Percentiles rank a stretch among this genome's conserved stretches.
Conservation (phyloP, 2,329 filamentous ascomycete species). For the Penicillium sp. region DNA sequence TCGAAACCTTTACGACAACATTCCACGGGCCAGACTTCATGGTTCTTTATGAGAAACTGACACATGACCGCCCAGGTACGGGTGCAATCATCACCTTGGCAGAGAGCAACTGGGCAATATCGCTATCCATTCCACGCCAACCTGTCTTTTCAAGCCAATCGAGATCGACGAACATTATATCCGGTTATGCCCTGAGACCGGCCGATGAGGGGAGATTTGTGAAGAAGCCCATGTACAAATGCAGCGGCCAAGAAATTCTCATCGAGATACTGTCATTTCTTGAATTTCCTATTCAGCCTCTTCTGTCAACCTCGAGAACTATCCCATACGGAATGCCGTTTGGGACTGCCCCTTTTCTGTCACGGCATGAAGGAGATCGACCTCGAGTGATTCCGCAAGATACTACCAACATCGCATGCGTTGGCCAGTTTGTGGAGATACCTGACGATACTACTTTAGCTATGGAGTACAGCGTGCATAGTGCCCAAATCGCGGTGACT, state of each 20-base stretch:
- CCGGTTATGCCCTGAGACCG: background rate
- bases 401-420: background rate
- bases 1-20: background rate
- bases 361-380: background rate
- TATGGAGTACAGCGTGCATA: background rate
- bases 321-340: background rate
- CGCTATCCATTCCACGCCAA: background rate
- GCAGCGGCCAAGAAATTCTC: background rate
- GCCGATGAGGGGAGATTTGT: background rate
- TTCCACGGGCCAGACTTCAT: background rate
- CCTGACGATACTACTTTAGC: background rate
- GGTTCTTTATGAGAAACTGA: background rate
- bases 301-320: background rate
- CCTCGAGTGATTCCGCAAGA: background rate
- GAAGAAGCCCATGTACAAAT: background rate
- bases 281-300: background rate
- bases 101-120: background rate
- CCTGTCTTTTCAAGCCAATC: background rate
- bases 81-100: background rate
- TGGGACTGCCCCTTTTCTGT: background rate
- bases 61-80: background rate
- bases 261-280: background rate
- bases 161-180: background rate
- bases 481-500: background rate
- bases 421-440: background rate